phyloP scores from a whole-genome alignment of 2,329 filamentous ascomycete species.

The Aspergillus costaricaensis region DNA sequence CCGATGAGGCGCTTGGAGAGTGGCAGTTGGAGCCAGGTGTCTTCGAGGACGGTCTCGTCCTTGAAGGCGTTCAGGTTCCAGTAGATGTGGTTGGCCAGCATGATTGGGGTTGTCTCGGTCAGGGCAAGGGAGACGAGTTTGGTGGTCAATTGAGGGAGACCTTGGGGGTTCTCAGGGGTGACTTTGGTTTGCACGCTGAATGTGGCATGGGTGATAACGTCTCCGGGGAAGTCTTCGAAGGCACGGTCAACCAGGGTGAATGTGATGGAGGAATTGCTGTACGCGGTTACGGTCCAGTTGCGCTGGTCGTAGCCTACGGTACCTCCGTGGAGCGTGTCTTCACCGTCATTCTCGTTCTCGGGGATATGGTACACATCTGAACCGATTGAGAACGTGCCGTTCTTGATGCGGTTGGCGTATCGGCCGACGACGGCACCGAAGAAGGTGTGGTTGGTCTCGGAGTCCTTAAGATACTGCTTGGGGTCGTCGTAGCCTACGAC shows the following conservation, averaged over 20 bases:
- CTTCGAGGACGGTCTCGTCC: conserved; percentile 43
- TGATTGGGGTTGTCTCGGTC: conserved; percentile 52
- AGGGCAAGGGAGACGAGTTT: conserved; percentile 48
- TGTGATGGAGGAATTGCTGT: conserved; percentile 45
- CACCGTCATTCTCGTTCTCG: conserved; percentile 54
- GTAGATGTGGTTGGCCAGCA: conserved; percentile 54
- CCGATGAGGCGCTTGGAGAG: conserved; percentile 49
- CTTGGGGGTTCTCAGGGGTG: conserved; percentile 41
- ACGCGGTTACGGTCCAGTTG: conserved; percentile 52
- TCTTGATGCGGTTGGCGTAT: conserved; percentile 59
- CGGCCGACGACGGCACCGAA: conserved; percentile 53
- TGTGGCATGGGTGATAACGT: conserved; percentile 49
- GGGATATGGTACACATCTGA: conserved; percentile 51
- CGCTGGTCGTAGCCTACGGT: conserved; percentile 50
- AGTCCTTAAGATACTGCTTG: conserved; percentile 47
- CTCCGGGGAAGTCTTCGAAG: conserved; percentile 50
- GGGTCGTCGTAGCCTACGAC: conserved; percentile 54
- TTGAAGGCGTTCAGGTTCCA: conserved; percentile 55
- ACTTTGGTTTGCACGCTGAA: conserved; percentile 45
- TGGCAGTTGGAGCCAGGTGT: conserved; percentile 49
- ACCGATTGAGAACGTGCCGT: conserved; percentile 57
- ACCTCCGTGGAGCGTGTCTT: conserved; percentile 56
- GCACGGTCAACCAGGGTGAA: conserved; percentile 49
- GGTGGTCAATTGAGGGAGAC: conserved; percentile 46
- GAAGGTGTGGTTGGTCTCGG: conserved; percentile 50